phyloP scores from a whole-genome alignment of 2,329 filamentous ascomycete species.

The Elsinoe batatas region DNA sequence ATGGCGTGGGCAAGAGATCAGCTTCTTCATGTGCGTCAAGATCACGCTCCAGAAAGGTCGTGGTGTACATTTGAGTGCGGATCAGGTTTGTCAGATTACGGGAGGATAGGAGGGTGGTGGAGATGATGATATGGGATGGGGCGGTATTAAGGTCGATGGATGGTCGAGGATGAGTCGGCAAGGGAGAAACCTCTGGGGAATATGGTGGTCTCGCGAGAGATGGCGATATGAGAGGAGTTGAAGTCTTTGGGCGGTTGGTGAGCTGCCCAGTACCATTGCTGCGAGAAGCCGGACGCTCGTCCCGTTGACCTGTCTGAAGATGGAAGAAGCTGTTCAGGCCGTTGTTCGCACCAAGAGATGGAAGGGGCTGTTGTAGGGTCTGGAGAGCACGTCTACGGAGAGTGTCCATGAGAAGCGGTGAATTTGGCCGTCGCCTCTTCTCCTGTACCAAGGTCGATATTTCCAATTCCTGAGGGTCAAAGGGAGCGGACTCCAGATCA shows the following conservation, averaged over 20 bases:
- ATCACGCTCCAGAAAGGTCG: slow-evolving; percentile 52
- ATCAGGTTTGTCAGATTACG: slow-evolving; percentile 43
- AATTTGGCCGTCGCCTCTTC: slow-evolving; percentile 20
- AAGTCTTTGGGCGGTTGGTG: background rate
- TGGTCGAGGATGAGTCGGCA: slow-evolving; percentile 14
- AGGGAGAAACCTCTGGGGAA: background rate
- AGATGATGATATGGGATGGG: slow-evolving; percentile 42
- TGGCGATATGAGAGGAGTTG: background rate
- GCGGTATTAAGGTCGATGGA: slow-evolving; percentile 15
- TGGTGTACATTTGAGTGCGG: slow-evolving; percentile 38
- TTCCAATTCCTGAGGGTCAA: background rate
- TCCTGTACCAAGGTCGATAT: slow-evolving; percentile 12
- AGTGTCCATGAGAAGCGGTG: slow-evolving; percentile 18
- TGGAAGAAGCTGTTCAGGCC: background rate
- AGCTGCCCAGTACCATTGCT: background rate
- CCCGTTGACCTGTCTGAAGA: slow-evolving; percentile 1
- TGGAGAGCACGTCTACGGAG: background rate
- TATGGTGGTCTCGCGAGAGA: no score
- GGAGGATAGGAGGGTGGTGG: slow-evolving; percentile 36
- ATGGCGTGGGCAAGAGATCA: slow-evolving; percentile 63
- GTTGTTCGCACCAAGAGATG: background rate
- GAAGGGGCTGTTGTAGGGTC: background rate
- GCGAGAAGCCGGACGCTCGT: background rate
- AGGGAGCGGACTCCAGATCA: slow-evolving; percentile 21
- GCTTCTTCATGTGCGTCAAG: slow-evolving; percentile 47